Evolutionary conservation across 495 filamentous ascomycete species (phyloP), one percentile per base, ranked within the genome.

Genomic region (Aspergillus saccharolyticus): DNA sequence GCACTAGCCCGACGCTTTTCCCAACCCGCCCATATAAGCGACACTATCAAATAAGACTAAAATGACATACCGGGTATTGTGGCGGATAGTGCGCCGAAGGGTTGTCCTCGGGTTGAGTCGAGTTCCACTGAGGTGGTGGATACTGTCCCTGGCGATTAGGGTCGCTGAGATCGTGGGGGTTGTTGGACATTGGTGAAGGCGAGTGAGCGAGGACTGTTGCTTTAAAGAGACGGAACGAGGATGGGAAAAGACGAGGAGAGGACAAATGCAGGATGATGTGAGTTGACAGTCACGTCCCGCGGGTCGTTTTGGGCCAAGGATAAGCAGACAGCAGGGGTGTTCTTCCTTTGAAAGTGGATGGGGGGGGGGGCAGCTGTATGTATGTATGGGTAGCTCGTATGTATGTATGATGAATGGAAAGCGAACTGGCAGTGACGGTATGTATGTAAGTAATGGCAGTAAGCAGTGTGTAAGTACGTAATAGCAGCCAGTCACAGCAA

Each of bases 51-150:
- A 52, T 43, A 42, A 52, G 33, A 56, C 33, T 20, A 60, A 50
- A 19, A n/a, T 22, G 53, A 69, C 75, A 57, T 75, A 80, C 78
- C 58, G 70, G 70, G 67, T 80, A 79, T 47, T 72, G 69, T 28
- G 68, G 70, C 44, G 67, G 62, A 59, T 70, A 70, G 20, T 69
- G 69, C 55, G 65, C 58, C 51, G 65, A 25, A 55, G 70, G 56
- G 63, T 70, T 72, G 56, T 76, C 76, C 59, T 76, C 74, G 54
- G 69, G 63, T 67, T 74, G 75, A 67, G 64, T 70, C 62, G 64
- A 64, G 59, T 74, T 73, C 77, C 76, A 79, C 65, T 71, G 73
- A 28, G 70, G 69, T 52, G 72, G 76, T 63, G 74, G 76, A 74
- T 76, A 76, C 66, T 73, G 73, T 62, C 71, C 70, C 61, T 68